phyloP scores from a whole-genome alignment of 441 rosid species.

The Pelargonium myrrhifolium region DNA sequence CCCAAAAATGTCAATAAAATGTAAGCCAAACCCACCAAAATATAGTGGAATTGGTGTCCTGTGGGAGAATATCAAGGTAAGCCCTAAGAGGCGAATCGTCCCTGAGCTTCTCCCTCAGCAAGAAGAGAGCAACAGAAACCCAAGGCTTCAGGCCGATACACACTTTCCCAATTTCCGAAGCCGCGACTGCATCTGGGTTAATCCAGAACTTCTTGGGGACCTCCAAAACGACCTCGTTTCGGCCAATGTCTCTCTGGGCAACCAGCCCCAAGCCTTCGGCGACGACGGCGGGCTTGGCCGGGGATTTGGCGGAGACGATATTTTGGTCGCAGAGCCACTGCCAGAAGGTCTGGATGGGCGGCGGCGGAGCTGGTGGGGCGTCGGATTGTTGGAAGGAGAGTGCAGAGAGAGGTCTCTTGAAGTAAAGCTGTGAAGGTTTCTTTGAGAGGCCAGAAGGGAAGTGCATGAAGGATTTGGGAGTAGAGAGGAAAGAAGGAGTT shows the following conservation, averaged over 20 bases:
- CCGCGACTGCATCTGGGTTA: constrained; percentile 66
- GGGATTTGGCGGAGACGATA: constrained; percentile 50
- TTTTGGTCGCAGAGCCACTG: constrained; percentile 67
- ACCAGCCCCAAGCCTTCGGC: constrained; percentile 76
- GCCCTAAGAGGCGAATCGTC: constrained; percentile 56
- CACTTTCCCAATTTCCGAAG: constrained; percentile 69
- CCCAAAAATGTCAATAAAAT: constrained; percentile 3
- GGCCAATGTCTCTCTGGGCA: constrained; percentile 61
- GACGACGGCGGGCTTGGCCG: constrained; percentile 50
- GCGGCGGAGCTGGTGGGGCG: constrained; percentile 22
- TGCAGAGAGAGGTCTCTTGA: constrained; percentile 19
- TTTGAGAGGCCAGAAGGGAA: constrained; percentile 19
- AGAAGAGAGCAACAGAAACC: constrained; percentile 76
- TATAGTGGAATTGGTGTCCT: constrained; percentile 67
- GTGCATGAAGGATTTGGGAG: constrained; percentile 26
- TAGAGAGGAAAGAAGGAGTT: constrained; percentile 18
- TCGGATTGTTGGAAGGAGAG: constrained; percentile 21
- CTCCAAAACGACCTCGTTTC: constrained; percentile 85
- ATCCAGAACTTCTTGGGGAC: constrained; percentile 82
- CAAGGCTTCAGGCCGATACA: constrained; percentile 81
- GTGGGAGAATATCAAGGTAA: constrained; percentile 81
- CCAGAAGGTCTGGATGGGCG: constrained; percentile 59
- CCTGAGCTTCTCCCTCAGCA: constrained; percentile 65
- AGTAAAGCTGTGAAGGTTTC: neutral
- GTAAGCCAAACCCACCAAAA: constrained; percentile 61